Conservation (phyloP, 2,329 filamentous ascomycete species). For the Fusarium concolor region DNA sequence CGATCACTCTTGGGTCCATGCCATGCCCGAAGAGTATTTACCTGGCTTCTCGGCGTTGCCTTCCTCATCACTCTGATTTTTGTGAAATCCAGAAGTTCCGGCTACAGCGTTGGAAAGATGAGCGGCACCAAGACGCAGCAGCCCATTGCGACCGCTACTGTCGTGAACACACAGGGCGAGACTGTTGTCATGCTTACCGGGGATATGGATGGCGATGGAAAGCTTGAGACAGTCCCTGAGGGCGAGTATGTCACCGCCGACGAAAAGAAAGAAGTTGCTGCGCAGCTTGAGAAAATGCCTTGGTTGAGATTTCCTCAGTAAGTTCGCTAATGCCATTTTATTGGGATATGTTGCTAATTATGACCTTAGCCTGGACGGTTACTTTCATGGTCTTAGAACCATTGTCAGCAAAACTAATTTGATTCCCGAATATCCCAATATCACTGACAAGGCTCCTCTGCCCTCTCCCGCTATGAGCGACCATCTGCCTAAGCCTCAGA, state of each 20-base stretch:
- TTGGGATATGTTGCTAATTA: slow-evolving; percentile 26
- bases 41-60: slow-evolving; percentile 61
- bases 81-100: slow-evolving; percentile 50
- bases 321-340: slow-evolving; percentile 23
- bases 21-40: slow-evolving; percentile 63
- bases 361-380: slow-evolving; percentile 75
- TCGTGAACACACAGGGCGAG: slow-evolving; percentile 44
- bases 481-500: slow-evolving; percentile 57
- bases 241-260: slow-evolving; percentile 47
- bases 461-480: slow-evolving; percentile 50
- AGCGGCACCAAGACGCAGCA: slow-evolving; percentile 40
- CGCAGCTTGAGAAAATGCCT: slow-evolving; percentile 51
- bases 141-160: slow-evolving; percentile 44
- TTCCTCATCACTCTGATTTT: slow-evolving; percentile 56
- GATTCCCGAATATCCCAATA: slow-evolving; percentile 77
- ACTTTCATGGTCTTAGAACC: slow-evolving; percentile 81
- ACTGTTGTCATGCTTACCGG: slow-evolving; percentile 47
- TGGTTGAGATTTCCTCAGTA: slow-evolving; percentile 57
- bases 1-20: slow-evolving; percentile 63
- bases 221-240: slow-evolving; percentile 42
- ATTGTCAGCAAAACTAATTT: slow-evolving; percentile 74
- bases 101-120: slow-evolving; percentile 45
- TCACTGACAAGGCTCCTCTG: slow-evolving; percentile 49
- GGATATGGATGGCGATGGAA: slow-evolving; percentile 46
- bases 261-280: slow-evolving; percentile 46